Base-by-base conservation (phyloP, 2,329 filamentous ascomycete genomes). In the Hypoxylon sp. region DNA sequence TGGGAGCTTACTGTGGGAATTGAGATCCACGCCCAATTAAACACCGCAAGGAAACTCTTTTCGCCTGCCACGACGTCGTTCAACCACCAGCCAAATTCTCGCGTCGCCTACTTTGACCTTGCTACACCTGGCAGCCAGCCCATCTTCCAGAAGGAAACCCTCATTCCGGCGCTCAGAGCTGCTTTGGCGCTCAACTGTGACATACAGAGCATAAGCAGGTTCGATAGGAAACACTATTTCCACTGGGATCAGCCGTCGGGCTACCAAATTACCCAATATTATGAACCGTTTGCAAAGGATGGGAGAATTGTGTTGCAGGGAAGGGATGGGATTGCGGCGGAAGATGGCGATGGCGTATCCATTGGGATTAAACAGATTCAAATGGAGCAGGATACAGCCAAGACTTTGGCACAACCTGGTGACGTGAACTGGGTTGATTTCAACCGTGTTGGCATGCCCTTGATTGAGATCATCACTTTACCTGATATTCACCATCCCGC, bases 141-240 rank as follows among this genome's bases (percentile, higher is more conserved):
- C 1, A 78, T 89, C 30, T 96, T 99, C 74, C 94, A 98, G 79
- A 86, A 84, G 29, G 91, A 91, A 65, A 93, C 92, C 0, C 82
- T 99, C 9, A 85, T 98, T 37, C 96, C 96, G 3, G 96, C 96
- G n/a, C 77, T 99, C 14, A 89, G 96, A 65, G 95, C 95, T 16
- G 95, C 96, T 0, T 81, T 97, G 52, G 93, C 94, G 0, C 83
- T 99, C 46, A 87, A 90, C 62, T 98, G 96, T 78, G 81, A 89
- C 1, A 86, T 98, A 55, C 91, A 96, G 75, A 83, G 80, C 1
- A 85, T 87, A 71, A 97, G 94, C 78, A 88, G 88, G 57, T 99
- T 97, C 80, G 96, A 99, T 79, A 87, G 96, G 69, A 99, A 99
- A 78, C 96, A 99, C 79, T 99, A 99, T 80, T 98, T 99, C 79